Evolutionary conservation across 2,329 filamentous ascomycete genomes (phyloP).

Genomic region (Ophiostoma ulmi): DNA sequence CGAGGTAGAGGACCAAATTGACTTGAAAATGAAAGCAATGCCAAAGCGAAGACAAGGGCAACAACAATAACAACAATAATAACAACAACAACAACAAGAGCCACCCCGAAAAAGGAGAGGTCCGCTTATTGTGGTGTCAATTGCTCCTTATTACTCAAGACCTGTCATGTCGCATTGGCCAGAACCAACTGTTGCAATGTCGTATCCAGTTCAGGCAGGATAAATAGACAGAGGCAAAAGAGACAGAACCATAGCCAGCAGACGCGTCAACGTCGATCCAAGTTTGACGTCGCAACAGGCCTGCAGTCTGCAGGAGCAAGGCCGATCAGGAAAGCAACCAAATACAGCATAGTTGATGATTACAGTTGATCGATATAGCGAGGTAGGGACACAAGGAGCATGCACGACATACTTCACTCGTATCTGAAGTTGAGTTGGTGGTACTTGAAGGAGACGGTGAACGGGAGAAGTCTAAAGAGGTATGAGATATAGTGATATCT

Average conservation of each 20-base stretch:
- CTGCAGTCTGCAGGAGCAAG: background rate
- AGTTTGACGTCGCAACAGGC: background rate
- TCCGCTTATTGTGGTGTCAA: background rate
- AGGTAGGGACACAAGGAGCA: background rate
- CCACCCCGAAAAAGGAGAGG: background rate
- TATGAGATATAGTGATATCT: background rate
- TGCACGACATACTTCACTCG: background rate
- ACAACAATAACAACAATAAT: background rate
- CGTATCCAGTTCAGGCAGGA: background rate
- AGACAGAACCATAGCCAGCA: background rate
- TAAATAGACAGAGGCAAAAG: background rate
- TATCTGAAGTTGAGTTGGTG: background rate
- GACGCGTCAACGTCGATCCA: conserved; percentile 3
- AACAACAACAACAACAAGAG: background rate
- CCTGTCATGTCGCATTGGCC: conserved; percentile 2
- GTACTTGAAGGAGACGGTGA: background rate
- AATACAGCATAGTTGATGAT: background rate
- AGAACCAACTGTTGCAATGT: background rate
- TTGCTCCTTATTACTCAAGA: background rate
- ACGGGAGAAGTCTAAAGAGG: no score
- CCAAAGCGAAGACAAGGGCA: background rate
- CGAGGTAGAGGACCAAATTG: background rate
- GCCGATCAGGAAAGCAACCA: conserved; percentile 6
- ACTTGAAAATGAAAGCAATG: background rate
- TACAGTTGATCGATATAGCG: background rate